Base-by-base conservation (phyloP, 495 filamentous ascomycete genomes). In the Lasiosphaeriaceae sp. region DNA sequence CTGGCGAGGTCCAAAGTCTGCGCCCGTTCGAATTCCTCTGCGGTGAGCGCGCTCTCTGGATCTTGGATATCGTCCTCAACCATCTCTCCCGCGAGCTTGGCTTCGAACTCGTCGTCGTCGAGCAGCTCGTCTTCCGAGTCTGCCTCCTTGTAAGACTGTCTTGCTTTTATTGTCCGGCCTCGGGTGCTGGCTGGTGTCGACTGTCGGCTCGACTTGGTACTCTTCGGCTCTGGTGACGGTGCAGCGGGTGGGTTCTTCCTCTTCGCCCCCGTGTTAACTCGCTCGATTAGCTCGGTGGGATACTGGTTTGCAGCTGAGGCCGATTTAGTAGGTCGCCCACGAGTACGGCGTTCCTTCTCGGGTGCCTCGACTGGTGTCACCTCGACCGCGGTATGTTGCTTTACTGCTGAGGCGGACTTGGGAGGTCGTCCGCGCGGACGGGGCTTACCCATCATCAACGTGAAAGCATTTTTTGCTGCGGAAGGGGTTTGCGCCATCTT, bases 1-100 rank as follows among this genome's bases (percentile, higher is more conserved):
- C 84, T 93, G 12, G 93, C 92, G 58, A 93, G 74, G 21, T 90
- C 84, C 6, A 96, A 78, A 0, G 86, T 94, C 52, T 84, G 80
- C 11, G 84, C 83, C 19, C 83, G 75, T 57, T 92, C 81, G 16
- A 85, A 74, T 55, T 90, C 88, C 56, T 86, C 86, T 35, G 81
- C 65, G 26, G 72, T 67, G 20, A 68, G 68, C 0, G 52, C n/a
- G 31, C 62, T 63, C 34, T 67, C 79, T 59, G 74, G 64, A 9
- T 74, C 71, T n/a, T 80, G 78, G 3, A 82, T 75, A 22, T 84
- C 73, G 37, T 80, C 80, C n/a, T 83, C 77, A 5, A 57, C 70
- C 8, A 75, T 24, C 35, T 89, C 76, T 23, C 83, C 77, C 5
- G 87, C 84, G 2, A 95, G 76, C 61, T 86, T 84, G 6, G 76